These are phyloP conservation scores for Aspergillus awamori DNA, from an alignment of 2,329 filamentous ascomycete species.

Conservation along the genomic window DNA sequence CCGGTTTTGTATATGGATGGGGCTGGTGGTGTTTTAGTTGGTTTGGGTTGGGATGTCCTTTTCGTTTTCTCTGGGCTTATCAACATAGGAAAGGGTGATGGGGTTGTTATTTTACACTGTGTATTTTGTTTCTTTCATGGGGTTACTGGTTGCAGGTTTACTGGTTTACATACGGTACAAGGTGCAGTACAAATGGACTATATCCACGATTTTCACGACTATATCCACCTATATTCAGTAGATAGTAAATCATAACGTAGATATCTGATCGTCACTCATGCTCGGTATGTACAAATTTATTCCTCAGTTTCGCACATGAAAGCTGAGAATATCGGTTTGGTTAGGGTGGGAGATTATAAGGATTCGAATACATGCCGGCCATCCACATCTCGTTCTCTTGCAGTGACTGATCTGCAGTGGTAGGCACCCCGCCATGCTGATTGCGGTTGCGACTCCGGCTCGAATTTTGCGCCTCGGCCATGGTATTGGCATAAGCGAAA, in stretches of 20 bases:
- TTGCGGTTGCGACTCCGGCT: neutral
- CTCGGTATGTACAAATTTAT: neutral
- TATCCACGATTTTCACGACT: neutral
- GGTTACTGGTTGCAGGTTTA: neutral
- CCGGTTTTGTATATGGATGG: neutral
- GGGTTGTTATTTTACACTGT: neutral
- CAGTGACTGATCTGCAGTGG: neutral
- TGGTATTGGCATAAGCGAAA: neutral
- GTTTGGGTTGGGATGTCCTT: neutral
- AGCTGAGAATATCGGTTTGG: neutral
- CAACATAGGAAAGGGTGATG: neutral
- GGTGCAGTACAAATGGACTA: neutral
- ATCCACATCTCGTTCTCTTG: slow-evolving; percentile 8
- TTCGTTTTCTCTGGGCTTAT: neutral
- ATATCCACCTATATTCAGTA: neutral
- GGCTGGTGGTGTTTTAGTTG: slow-evolving; percentile 2
- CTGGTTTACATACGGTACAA: neutral
- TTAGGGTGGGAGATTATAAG: neutral
- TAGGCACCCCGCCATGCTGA: neutral
- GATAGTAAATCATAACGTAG: neutral
- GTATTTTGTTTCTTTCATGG: neutral
- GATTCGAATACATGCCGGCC: slow-evolving; percentile 9
- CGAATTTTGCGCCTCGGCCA: neutral
- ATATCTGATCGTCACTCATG: neutral
- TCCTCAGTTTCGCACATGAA: neutral